Evolutionary conservation across 2,329 filamentous ascomycete genomes (phyloP).

Genomic region (Cladosporium velox): DNA sequence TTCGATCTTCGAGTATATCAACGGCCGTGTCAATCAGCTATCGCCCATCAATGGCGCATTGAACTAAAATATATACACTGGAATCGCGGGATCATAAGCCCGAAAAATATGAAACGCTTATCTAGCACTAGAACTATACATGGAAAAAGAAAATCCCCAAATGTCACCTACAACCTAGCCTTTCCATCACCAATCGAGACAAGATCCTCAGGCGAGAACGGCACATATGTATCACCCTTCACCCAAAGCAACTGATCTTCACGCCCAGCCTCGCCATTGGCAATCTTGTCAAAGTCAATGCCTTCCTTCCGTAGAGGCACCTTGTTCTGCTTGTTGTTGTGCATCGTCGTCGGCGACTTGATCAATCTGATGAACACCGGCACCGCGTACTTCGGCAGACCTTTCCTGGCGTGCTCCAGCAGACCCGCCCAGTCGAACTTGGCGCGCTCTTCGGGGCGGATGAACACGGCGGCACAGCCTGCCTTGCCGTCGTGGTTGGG

Average conservation of each 20-base stretch:
- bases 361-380: constrained; percentile 71
- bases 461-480: constrained; percentile 57
- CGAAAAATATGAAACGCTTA: background rate
- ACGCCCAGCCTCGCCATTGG: constrained; percentile 46
- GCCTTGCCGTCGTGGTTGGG: constrained; percentile 55
- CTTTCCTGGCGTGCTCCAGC: constrained; percentile 58
- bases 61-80: background rate
- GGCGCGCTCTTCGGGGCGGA: constrained; percentile 52
- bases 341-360: constrained; percentile 58
- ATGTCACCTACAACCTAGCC: constrained; percentile 18
- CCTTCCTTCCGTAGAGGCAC: constrained; percentile 89
- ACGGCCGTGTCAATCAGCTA: background rate
- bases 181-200: constrained; percentile 13
- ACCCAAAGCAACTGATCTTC: constrained; percentile 55
- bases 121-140: background rate
- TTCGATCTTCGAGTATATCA: background rate
- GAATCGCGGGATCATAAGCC: background rate
- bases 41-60: background rate
- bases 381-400: constrained; percentile 72
- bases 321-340: constrained; percentile 83
- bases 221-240: constrained; percentile 56
- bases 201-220: constrained; percentile 57
- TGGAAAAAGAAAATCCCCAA: background rate
- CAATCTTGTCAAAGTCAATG: constrained; percentile 79
- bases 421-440: constrained; percentile 63